phyloP scores from a whole-genome alignment of 169 alveolate species.

The Prorocentrum cordatum region DNA sequence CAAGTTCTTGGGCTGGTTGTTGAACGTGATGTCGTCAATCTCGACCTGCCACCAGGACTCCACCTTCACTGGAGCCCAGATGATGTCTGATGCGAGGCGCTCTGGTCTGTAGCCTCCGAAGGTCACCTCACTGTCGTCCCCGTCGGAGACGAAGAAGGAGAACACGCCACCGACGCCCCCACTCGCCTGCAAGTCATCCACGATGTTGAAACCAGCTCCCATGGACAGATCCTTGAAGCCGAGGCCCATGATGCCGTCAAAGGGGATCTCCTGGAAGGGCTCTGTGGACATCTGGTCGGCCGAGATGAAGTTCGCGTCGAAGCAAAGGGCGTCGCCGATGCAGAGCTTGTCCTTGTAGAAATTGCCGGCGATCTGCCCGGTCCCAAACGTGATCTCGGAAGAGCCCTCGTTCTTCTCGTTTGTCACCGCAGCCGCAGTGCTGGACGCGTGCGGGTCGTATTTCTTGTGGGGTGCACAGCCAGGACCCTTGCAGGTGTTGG shows the following conservation, averaged over 20 bases:
- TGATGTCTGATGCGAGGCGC: conserved; percentile 12
- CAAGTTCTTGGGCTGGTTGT: conserved; percentile 27
- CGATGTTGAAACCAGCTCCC: conserved; percentile 41
- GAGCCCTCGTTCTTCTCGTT: conserved; percentile 64
- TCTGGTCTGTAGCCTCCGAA: conserved; percentile 14
- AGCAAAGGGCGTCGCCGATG: conserved; percentile 42
- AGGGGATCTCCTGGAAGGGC: conserved; percentile 77
- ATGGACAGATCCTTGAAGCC: conserved; percentile 78
- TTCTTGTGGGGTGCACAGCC: conserved; percentile 71
- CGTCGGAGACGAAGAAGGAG: not conserved
- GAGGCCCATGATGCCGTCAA: conserved; percentile 89
- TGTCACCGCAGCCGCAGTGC: conserved; percentile 37
- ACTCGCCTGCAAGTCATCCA: conserved; percentile 28
- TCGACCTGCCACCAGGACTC: conserved; percentile 60
- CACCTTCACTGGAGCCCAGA: conserved; percentile 62
- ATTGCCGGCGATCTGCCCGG: conserved; percentile 50
- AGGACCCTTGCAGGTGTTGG: conserved; percentile 69
- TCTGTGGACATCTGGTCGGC: conserved; percentile 21
- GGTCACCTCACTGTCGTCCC: not conserved
- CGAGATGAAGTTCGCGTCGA: not conserved
- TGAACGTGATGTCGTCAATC: conserved; percentile 52
- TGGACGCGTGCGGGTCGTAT: conserved; percentile 7
- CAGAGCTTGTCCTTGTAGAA: conserved; percentile 40
- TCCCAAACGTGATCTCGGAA: conserved; percentile 59
- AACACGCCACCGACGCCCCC: not conserved